A percentile compares a stretch with the other conserved stretches of the same genome.
These are phyloP conservation scores for Aspergillus ochraceoroseus DNA, from an alignment of 2,329 filamentous ascomycete species.

Conservation along the genomic window DNA sequence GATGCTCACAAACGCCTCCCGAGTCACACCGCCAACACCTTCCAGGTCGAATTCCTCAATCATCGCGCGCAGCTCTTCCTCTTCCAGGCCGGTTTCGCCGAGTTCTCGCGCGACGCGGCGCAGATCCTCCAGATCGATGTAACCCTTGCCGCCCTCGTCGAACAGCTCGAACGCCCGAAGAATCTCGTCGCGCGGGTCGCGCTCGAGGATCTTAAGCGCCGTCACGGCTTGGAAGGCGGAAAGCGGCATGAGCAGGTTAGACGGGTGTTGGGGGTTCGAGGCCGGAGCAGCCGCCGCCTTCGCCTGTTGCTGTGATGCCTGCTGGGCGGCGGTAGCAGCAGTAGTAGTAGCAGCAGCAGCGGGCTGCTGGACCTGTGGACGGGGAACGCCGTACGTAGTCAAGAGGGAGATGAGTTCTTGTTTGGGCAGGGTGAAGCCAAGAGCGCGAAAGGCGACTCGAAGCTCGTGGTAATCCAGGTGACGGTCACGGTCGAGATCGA, in stretches of 20 bases:
- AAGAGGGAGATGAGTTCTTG: constrained; percentile 76
- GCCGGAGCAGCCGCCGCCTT: constrained; percentile 34
- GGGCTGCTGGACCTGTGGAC: constrained; percentile 50
- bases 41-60: constrained; percentile 97
- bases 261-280: constrained; percentile 55
- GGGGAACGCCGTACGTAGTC: constrained; percentile 70
- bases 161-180: constrained; percentile 88
- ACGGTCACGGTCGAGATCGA: constrained; percentile 92
- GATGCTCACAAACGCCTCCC: constrained; percentile 63
- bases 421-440: constrained; percentile 89
- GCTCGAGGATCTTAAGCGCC: constrained; percentile 70
- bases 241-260: constrained; percentile 66
- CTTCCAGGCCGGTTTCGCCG: constrained; percentile 78
- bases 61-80: constrained; percentile 91
- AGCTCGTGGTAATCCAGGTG: constrained; percentile 98
- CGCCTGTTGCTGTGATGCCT: constrained; percentile 25
- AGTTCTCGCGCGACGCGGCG: constrained; percentile 82
- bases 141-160: constrained; percentile 85
- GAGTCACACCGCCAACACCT: constrained; percentile 70
- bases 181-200: constrained; percentile 88
- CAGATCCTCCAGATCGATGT: constrained; percentile 84
- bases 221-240: constrained; percentile 70
- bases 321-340: background rate
- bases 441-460: constrained; percentile 89
- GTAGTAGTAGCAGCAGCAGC: constrained; percentile 30